These are phyloP conservation scores for Fistulina hepatica DNA, from an alignment of 1,284 basidiomycete genomes.

Conservation along the genomic window DNA sequence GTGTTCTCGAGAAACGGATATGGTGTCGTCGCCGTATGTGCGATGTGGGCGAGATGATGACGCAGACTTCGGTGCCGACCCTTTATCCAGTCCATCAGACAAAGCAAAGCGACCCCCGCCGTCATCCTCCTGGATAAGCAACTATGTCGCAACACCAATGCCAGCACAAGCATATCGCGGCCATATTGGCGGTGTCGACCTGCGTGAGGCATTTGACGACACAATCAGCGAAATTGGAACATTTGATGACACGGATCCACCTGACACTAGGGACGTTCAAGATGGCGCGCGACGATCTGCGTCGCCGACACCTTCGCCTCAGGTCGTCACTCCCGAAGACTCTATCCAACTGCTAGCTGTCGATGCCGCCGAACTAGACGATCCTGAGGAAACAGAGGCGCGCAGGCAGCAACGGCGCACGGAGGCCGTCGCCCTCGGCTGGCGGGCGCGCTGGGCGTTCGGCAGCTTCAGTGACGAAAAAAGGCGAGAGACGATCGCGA, in stretches of 20 bases:
- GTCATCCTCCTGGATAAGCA: constrained; percentile 5
- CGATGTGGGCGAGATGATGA: constrained; percentile 26
- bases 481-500: constrained; percentile 34
- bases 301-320: constrained; percentile 17
- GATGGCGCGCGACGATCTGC: constrained; percentile 4
- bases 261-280: constrained; percentile 1
- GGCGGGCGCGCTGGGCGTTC: constrained; percentile 45
- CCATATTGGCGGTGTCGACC: constrained; percentile 30
- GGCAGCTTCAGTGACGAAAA: constrained; percentile 16
- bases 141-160: background rate
- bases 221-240: constrained; percentile 40
- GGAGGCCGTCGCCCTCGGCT: constrained; percentile 43
- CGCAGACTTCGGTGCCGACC: constrained; percentile 43
- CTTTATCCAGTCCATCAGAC: constrained; percentile 49
- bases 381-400: constrained; percentile 23
- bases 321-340: too few species aligned
- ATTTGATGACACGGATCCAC: constrained; percentile 18
- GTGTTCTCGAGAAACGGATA: constrained; percentile 40
- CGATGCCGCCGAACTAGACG: constrained; percentile 13
- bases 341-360: constrained; percentile 20
- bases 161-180: constrained; percentile 15
- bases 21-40: constrained; percentile 62
- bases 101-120: constrained; percentile 16
- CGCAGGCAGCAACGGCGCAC: constrained; percentile 23
- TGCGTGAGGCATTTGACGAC: constrained; percentile 35